Base-by-base conservation (phyloP, 805 yeast species). In the Starmerella lactis-condensi region DNA sequence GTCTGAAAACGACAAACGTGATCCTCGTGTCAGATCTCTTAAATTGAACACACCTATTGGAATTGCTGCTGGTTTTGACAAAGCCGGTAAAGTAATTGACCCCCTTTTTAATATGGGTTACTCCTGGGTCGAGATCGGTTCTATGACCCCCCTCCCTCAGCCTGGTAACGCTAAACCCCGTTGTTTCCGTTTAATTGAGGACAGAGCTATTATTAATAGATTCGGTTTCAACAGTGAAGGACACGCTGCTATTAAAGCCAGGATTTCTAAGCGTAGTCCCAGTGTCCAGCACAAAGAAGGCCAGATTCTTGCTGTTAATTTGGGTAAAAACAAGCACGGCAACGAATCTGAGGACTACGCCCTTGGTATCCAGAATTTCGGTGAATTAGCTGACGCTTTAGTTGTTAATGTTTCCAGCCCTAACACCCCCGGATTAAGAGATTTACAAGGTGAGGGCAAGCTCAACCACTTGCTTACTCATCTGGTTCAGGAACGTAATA, bases 191-290 rank as follows among this genome's bases (percentile, higher is more conserved):
- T 61, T 85, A 36, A 69, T 76, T 5, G 61, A 68, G 40, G 95
- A 85, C 52, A 75, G 69, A 34, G 94, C 95, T 4, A 93, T 85
- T 25, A 79, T 83, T 44, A 85, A 85, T 58, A 65, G 96, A 39
- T 85, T 83, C 50, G 96, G 96, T 2, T 83, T 85, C 64, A 85
- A 85, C 50, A 82, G 95, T 4, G 65, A 68, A 29, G 96, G 96
- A 26, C 94, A 82, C 50, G 67, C 69, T 41, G 65, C 57, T 21
- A 93, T 83, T 16, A 56, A 72, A 32, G 69, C 69, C 2, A 64
- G 72, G n/a, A 21, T 12, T 11, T 6, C 15, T 6, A 14, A 22
- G 2, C 20, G 17, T 6, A 26, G 17, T 11, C 29, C 29, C 10
- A 21, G n/a, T 11, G 23, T 11, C n/a, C 18, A 14, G n/a, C 15